Base-by-base conservation (phyloP, 208 protist species). In the Trypanosoma avium region DNA sequence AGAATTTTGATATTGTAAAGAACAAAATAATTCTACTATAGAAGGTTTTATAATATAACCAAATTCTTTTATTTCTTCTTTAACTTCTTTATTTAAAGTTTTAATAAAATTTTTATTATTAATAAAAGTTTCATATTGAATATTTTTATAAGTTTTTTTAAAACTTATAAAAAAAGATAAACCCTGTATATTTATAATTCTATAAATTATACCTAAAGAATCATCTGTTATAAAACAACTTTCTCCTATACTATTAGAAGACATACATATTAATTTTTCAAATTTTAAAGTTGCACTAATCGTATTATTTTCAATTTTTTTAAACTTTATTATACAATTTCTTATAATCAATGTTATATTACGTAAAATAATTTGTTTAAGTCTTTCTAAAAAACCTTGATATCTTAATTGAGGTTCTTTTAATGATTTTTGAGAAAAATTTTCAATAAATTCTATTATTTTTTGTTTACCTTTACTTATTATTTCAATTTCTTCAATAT, bases 311-410 rank as follows among this genome's bases (percentile, higher is more conserved):
- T 32, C 50, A 0, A 27, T 48, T 29, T 50, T 7, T 15, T 49
- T 35, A 40, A 50, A 58, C 6, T 38, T 48, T 29, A 92, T 61
- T 15, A 69, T 60, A 19, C 78, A 43, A 40, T 85, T 79, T 43
- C 85, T 73, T 8, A 92, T 26, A 10, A 62, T 58, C 42, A 92
- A 67, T 12, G 46, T 52, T 35, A 85, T 60, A 67, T 92, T 88
- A 12, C 80, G 80, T 17, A 92, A 64, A 63, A 92, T 77, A 4
- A 66, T 70, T n/a, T 81, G 61, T 33, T 81, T 79, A 30, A 92
- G 80, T 13, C 82, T 65, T 21, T 73, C 49, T 48, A 87, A 65
- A 54, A 87, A 81, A 0, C 74, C 69, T 21, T 57, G 21, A 42
- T 36, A 10, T 40, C 29, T 19, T 2, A 0, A 33, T 21, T 56